phyloP scores from a whole-genome alignment of 495 filamentous ascomycete species.

The Rhypophila decipiens region DNA sequence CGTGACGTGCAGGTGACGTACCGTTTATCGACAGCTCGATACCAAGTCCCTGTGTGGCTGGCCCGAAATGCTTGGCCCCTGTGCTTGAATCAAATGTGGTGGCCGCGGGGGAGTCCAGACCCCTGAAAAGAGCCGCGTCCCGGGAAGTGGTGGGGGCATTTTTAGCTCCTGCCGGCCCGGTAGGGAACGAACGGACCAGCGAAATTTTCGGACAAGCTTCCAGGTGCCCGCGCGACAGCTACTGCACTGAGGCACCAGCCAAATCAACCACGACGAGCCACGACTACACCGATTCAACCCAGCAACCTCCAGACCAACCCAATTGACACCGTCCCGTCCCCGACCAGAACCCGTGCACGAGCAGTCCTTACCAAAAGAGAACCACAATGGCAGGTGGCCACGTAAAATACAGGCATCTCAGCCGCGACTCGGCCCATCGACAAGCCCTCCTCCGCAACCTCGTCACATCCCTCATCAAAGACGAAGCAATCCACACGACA shows the following conservation, averaged over 20 bases:
- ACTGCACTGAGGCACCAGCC: no score
- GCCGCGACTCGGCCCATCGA: constrained; percentile 76
- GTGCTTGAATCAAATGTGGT: no score
- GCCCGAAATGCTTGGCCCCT: no score
- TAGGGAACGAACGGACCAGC: background rate
- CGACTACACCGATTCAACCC: no score
- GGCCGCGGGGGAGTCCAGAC: background rate
- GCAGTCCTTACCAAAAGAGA: constrained; percentile 1
- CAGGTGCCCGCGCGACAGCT: no score
- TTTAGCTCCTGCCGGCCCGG: background rate
- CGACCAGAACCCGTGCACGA: background rate
- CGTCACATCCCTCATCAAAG: constrained; percentile 86
- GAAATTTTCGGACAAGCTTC: background rate
- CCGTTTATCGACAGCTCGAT: no score
- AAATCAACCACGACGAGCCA: no score
- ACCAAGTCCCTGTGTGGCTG: no score
- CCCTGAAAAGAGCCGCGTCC: background rate
- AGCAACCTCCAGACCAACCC: no score
- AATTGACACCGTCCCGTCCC: background rate
- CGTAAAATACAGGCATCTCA: constrained; percentile 79
- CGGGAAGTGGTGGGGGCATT: background rate
- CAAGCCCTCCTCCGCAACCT: constrained; percentile 92
- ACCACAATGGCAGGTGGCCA: constrained; percentile 74
- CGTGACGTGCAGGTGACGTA: background rate
- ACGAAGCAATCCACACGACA: constrained; percentile 90